Conservation (phyloP, 202 grass and related monocot genomes). For the Eragrostis tef region DNA sequence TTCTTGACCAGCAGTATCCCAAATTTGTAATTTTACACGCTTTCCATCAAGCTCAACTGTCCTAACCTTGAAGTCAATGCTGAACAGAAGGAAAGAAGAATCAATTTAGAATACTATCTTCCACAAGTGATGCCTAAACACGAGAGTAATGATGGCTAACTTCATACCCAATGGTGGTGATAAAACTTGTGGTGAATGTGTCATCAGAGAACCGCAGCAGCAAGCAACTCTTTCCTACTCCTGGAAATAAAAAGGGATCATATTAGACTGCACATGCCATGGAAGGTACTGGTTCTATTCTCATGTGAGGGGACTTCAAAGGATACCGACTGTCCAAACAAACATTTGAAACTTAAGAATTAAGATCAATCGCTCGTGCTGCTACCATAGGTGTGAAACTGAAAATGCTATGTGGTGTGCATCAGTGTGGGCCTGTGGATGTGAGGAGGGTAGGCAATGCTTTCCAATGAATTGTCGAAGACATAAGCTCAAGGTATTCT, state of each 20-base stretch:
- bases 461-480: neutral
- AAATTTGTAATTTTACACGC: conserved; percentile 88
- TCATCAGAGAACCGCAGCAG: conserved; percentile 81
- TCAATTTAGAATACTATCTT: conserved; percentile 34
- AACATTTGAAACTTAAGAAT: neutral
- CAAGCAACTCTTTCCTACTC: conserved; percentile 93
- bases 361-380: neutral
- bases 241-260: conserved; percentile 44
- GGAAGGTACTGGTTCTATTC: neutral
- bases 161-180: conserved; percentile 81
- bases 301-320: neutral
- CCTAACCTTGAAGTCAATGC: conserved; percentile 91
- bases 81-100: conserved; percentile 40
- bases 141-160: conserved; percentile 1
- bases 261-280: conserved; percentile 42
- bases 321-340: neutral
- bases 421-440: neutral
- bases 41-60: conserved; percentile 89
- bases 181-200: conserved; percentile 87
- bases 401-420: neutral
- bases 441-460: neutral
- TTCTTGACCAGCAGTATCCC: conserved; percentile 94
- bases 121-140: conserved; percentile 28
- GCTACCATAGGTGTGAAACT: neutral
- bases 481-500: neutral